These are phyloP conservation scores for Coemansia sp. DNA, from an alignment of 192 early-diverging fungal genomes.

Conservation along the genomic window DNA sequence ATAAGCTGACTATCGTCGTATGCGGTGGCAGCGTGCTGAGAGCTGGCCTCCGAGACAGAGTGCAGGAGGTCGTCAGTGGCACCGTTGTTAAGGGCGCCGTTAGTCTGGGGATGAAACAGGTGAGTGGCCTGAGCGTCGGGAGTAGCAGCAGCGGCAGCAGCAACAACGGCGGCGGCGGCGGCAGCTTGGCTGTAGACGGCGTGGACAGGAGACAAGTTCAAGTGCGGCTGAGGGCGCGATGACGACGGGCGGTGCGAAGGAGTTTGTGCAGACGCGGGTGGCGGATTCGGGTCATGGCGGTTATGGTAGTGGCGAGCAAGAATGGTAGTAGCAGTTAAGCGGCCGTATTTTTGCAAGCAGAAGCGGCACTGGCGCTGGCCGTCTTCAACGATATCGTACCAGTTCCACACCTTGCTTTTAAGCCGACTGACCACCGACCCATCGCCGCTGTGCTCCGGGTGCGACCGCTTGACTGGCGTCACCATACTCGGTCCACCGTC, in stretches of 20 bases:
- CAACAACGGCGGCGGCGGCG: slow-evolving; percentile 35
- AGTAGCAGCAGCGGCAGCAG: slow-evolving; percentile 20
- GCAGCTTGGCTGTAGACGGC: slow-evolving; percentile 36
- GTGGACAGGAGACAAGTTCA: slow-evolving; percentile 25
- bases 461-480: slow-evolving; percentile 32
- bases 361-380: slow-evolving; percentile 49
- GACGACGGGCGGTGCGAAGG: slow-evolving; percentile 12
- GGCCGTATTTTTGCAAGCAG: slow-evolving; percentile 48
- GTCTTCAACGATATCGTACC: slow-evolving; percentile 48
- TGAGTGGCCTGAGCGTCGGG: slow-evolving; percentile 18
- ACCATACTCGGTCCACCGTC: slow-evolving; percentile 8
- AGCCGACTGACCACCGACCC: slow-evolving; percentile 32
- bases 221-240: slow-evolving; percentile 5
- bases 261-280: slow-evolving; percentile 12
- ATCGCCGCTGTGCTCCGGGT: slow-evolving; percentile 14
- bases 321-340: slow-evolving; percentile 51
- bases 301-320: slow-evolving; percentile 51
- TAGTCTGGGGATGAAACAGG: slow-evolving; percentile 32
- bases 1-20: slow-evolving; percentile 43
- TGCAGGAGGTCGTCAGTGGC: slow-evolving; percentile 28
- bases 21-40: slow-evolving; percentile 14
- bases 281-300: slow-evolving; percentile 38
- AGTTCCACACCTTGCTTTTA: slow-evolving; percentile 53
- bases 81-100: slow-evolving; percentile 29
- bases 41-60: slow-evolving; percentile 29